A percentile compares a stretch with the other conserved stretches of the same genome.
These are phyloP conservation scores for Zygnema circumcarinatum DNA, from an alignment of 139 green algal species.

Conservation along the genomic window DNA sequence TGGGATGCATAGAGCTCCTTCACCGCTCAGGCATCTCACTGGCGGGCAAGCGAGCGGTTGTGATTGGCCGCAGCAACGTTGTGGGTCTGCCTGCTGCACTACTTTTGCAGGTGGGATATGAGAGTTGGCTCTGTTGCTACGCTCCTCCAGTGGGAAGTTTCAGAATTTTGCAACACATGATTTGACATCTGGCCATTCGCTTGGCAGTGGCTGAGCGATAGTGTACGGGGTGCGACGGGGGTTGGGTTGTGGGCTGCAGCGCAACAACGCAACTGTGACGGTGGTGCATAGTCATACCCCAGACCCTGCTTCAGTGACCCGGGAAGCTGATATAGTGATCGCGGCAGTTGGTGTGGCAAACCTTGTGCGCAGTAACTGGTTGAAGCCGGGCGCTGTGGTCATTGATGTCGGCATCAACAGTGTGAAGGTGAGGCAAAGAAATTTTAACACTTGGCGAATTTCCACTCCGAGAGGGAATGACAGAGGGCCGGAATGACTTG, in stretches of 20 bases:
- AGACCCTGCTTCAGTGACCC: conserved; percentile 51
- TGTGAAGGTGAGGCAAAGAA: conserved; percentile 40
- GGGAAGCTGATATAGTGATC: conserved; percentile 95
- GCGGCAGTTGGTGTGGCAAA: conserved; percentile 86
- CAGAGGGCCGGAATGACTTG: too few relatives aligned
- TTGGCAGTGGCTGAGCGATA: neutral
- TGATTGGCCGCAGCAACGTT: conserved; percentile 91
- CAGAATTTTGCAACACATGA: neutral
- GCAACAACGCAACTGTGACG: conserved; percentile 85
- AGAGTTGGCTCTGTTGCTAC: neutral
- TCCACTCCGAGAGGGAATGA: too few relatives aligned
- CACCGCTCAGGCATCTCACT: conserved; percentile 64
- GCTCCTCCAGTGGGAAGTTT: neutral
- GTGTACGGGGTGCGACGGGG: neutral
- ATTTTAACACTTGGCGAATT: too few relatives aligned
- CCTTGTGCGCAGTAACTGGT: conserved; percentile 79
- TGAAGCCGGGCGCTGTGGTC: conserved; percentile 66
- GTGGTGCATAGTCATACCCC: conserved; percentile 81
- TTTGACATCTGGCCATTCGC: neutral
- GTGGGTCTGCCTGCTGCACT: conserved; percentile 93
- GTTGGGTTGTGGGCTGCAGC: conserved; percentile 26
- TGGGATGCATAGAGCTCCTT: conserved; percentile 57
- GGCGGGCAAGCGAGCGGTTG: conserved; percentile 77
- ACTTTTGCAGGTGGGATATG: conserved; percentile 73
- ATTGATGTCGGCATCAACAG: conserved; percentile 74